These are phyloP conservation scores for Epicoccum sorghinum DNA, from an alignment of 2,329 filamentous ascomycete species.

Conservation along the genomic window DNA sequence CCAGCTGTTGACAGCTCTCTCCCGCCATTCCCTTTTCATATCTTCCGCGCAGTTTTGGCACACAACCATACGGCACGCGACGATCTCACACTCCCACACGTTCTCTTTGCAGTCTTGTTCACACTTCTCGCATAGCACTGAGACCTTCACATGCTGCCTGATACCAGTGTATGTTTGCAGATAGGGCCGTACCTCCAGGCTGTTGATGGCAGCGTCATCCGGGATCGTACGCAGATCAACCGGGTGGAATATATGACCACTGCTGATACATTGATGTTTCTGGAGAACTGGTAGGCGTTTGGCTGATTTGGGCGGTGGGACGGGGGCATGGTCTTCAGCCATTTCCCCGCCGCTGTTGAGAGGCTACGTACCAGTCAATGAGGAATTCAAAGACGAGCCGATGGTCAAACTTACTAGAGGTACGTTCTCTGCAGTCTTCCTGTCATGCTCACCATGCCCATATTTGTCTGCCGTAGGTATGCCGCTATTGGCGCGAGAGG, in stretches of 20 bases:
- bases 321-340: no score
- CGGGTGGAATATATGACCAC: constrained; percentile 29
- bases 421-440: constrained; percentile 1
- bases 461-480: background rate
- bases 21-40: constrained; percentile 26
- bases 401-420: constrained; percentile 1
- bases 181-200: constrained; percentile 24
- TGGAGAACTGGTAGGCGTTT: background rate
- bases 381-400: background rate
- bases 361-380: background rate
- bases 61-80: constrained; percentile 24
- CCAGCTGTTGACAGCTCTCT: constrained; percentile 17
- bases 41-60: constrained; percentile 26
- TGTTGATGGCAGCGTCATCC: constrained; percentile 23
- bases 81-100: constrained; percentile 29
- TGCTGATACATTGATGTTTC: constrained; percentile 27
- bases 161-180: constrained; percentile 14
- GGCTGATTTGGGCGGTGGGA: background rate
- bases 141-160: constrained; percentile 26
- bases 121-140: constrained; percentile 29
- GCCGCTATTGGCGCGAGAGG: background rate
- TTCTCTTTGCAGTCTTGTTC: constrained; percentile 20
- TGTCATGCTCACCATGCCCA: background rate
- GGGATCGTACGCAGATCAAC: constrained; percentile 24
- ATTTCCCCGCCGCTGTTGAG: constrained; percentile 16